These are phyloP conservation scores for Didymellaceae sp. DNA, from an alignment of 2,329 filamentous ascomycete species.

Conservation along the genomic window DNA sequence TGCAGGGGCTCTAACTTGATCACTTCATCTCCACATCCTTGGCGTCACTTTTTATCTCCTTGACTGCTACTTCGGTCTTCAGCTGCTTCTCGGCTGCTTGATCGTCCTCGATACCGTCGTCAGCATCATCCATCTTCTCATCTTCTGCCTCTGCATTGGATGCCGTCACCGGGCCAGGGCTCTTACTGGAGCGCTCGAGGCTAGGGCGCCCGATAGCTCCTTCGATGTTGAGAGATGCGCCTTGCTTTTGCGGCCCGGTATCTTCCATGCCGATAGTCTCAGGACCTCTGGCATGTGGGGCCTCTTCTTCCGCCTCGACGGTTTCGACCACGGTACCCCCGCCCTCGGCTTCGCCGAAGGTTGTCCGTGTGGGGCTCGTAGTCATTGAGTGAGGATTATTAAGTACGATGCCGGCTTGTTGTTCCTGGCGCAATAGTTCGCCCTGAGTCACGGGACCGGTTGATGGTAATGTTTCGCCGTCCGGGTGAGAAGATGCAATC, in stretches of 20 bases:
- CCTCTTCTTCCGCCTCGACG: conserved; percentile 59
- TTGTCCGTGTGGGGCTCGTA: conserved; percentile 34
- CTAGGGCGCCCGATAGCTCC: conserved; percentile 46
- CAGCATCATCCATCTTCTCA: conserved; percentile 31
- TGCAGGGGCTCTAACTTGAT: conserved; percentile 17
- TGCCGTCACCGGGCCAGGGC: conserved; percentile 24
- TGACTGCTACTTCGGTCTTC: conserved; percentile 21
- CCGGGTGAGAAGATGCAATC: conserved; percentile 43
- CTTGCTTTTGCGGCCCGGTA: conserved; percentile 77
- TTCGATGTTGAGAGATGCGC: conserved; percentile 47
- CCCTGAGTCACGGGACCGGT: conserved; percentile 68
- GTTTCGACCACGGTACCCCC: conserved; percentile 44
- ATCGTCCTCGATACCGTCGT: conserved; percentile 23
- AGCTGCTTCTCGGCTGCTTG: conserved; percentile 19
- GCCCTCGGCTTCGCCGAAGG: conserved; percentile 34
- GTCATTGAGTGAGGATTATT: conserved; percentile 48
- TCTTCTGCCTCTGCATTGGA: conserved; percentile 19
- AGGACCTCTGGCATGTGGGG: conserved; percentile 82
- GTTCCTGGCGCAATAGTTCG: conserved; percentile 84
- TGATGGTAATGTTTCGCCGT: conserved; percentile 46
- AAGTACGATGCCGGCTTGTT: conserved; percentile 79
- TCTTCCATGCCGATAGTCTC: conserved; percentile 85
- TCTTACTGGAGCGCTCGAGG: conserved; percentile 36
- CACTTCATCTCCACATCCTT: conserved; percentile 35
- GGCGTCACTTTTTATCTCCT: conserved; percentile 17